Evolutionary conservation across 352 stramenopile species (phyloP).

Genomic region (Phytophthora pini): DNA sequence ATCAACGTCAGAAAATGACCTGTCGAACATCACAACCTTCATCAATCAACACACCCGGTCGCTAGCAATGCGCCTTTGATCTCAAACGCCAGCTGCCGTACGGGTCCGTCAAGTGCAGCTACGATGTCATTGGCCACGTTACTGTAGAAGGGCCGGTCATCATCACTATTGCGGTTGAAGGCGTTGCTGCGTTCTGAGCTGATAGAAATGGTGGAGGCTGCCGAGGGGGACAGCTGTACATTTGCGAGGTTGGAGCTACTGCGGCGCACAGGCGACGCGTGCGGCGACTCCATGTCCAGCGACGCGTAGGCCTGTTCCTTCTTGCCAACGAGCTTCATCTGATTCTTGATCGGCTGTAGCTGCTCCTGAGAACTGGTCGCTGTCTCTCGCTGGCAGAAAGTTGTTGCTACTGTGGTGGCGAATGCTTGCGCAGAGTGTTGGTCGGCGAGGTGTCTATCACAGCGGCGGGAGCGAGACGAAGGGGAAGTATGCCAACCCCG

Average conservation of each 20-base stretch:
- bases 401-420: slow-evolving; percentile 1
- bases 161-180: slow-evolving; percentile 19
- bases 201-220: slow-evolving; percentile 38
- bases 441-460: neutral
- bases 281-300: slow-evolving; percentile 74
- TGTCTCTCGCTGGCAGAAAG: too few species aligned
- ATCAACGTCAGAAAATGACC: slow-evolving; percentile 5
- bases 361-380: neutral
- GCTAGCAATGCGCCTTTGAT: slow-evolving; percentile 85
- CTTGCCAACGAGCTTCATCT: slow-evolving; percentile 76
- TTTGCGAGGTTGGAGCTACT: slow-evolving; percentile 43
- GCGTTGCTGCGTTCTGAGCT: slow-evolving; percentile 33
- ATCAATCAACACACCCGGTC: slow-evolving; percentile 56
- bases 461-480: neutral
- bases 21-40: neutral
- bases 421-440: slow-evolving; percentile 2
- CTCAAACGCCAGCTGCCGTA: slow-evolving; percentile 80
- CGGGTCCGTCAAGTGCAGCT: slow-evolving; percentile 59
- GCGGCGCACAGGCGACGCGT: slow-evolving; percentile 34
- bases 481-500: neutral
- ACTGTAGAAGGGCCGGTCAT: slow-evolving; percentile 48
- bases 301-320: slow-evolving; percentile 82
- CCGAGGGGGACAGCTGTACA: slow-evolving; percentile 58
- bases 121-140: slow-evolving; percentile 69
- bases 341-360: neutral